These are phyloP conservation scores for Phytophthora pini DNA, from an alignment of 352 stramenopile species.

Conservation along the genomic window DNA sequence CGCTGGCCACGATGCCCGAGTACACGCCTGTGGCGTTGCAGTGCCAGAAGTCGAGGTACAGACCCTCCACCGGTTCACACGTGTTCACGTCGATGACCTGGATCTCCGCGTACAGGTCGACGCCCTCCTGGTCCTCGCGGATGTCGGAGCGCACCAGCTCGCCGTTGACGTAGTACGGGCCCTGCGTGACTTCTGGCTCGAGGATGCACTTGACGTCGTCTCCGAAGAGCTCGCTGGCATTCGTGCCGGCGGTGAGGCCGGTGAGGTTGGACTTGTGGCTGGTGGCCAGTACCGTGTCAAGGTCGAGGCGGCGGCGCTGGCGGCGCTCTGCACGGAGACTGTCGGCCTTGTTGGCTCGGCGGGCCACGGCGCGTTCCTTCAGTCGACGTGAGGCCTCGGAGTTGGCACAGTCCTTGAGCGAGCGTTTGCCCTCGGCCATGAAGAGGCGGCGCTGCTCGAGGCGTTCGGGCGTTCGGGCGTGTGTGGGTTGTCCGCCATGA, in stretches of 20 bases:
- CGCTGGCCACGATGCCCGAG: slow-evolving; percentile 31
- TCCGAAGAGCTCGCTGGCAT: slow-evolving; percentile 27
- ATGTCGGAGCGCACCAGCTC: slow-evolving; percentile 23
- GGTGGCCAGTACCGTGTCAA: slow-evolving; percentile 21
- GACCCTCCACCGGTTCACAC: slow-evolving; percentile 26
- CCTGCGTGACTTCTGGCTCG: slow-evolving; percentile 30
- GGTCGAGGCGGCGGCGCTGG: slow-evolving; percentile 22
- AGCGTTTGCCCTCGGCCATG: slow-evolving; percentile 31
- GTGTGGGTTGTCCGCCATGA: slow-evolving; percentile 3
- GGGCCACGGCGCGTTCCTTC: slow-evolving; percentile 18
- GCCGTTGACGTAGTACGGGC: slow-evolving; percentile 10
- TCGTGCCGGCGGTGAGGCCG: slow-evolving; percentile 13
- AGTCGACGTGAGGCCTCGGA: slow-evolving; percentile 20
- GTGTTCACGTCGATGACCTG: slow-evolving; percentile 40
- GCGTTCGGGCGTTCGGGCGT: slow-evolving; percentile 5
- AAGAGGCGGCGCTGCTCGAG: slow-evolving; percentile 30
- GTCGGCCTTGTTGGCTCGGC: slow-evolving; percentile 18
- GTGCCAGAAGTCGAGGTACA: slow-evolving; percentile 40
- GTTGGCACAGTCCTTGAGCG: slow-evolving; percentile 31
- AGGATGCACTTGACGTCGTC: slow-evolving; percentile 33
- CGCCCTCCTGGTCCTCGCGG: slow-evolving; percentile 26
- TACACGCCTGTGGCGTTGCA: slow-evolving; percentile 36
- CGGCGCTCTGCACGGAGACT: slow-evolving; percentile 17
- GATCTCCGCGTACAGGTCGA: slow-evolving; percentile 31
- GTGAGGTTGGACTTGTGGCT: slow-evolving; percentile 33